Percentiles rank a stretch among this genome's conserved stretches.
Evolutionary conservation across 192 early-diverging fungal genomes (phyloP).

Genomic region (Diversispora epigaea): DNA sequence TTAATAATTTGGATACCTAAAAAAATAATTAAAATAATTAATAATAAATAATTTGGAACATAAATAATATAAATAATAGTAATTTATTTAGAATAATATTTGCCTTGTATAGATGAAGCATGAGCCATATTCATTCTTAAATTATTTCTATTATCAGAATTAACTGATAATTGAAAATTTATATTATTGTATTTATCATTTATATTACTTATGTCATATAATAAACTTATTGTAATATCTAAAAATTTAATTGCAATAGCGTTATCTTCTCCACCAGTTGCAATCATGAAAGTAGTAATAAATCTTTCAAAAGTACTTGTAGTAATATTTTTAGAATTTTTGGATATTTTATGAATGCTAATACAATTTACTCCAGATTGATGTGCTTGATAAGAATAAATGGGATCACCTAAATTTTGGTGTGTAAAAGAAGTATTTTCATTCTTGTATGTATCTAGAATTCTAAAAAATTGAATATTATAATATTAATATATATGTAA

Average conservation of each 20-base stretch:
- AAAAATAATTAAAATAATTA: not conserved
- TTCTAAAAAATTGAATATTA: not conserved
- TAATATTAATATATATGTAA: no score
- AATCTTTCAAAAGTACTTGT: conserved; percentile 13
- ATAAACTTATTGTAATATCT: conserved; percentile 23
- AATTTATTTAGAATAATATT: not conserved
- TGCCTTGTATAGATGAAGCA: conserved; percentile 73
- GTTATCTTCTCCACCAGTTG: conserved; percentile 82
- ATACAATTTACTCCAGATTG: conserved; percentile 81
- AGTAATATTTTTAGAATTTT: not conserved
- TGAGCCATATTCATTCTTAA: conserved; percentile 50
- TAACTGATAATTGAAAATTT: conserved; percentile 6
- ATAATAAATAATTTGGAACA: not conserved
- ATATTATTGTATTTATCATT: not conserved
- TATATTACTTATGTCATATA: not conserved
- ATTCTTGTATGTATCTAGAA: conserved; percentile 2
- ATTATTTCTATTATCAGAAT: conserved; percentile 2
- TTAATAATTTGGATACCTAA: conserved; percentile 46
- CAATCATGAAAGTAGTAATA: conserved; percentile 38
- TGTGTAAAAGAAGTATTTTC: no score
- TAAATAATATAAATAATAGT: conserved; percentile 1
- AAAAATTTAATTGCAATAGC: conserved; percentile 42
- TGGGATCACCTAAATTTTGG: conserved; percentile 33
- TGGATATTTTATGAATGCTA: conserved; percentile 36
- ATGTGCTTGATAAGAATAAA: conserved; percentile 38